Percentiles rank a stretch among this genome's conserved stretches.
Evolutionary conservation across 805 yeast genomes (phyloP).

Genomic region (Yarrowia bubula): DNA sequence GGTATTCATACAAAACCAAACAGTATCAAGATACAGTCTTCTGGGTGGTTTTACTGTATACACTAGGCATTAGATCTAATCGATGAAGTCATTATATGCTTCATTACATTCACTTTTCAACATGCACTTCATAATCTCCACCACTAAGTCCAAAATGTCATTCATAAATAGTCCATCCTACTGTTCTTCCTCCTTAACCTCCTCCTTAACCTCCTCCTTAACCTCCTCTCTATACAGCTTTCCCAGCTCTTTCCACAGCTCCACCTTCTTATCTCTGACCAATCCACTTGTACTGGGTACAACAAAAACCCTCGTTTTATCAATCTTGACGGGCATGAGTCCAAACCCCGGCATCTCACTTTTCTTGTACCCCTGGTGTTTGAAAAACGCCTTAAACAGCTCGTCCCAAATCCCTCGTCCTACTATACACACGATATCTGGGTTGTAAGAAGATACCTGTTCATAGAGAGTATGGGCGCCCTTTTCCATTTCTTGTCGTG

Average conservation of each 20-base stretch:
- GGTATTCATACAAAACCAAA: too few species aligned
- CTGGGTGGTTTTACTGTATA: too few species aligned
- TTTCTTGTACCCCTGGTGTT: conserved; percentile 39
- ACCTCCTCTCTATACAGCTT: background rate
- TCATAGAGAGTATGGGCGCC: conserved; percentile 54
- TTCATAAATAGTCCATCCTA: background rate
- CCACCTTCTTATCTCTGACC: conserved; percentile 39
- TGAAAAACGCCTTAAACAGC: conserved; percentile 41
- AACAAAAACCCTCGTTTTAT: conserved; percentile 47
- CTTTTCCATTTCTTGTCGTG: conserved; percentile 50
- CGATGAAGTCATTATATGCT: too few species aligned
- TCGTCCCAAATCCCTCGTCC: conserved; percentile 78
- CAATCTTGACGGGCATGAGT: conserved; percentile 37
- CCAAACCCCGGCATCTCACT: conserved; percentile 55
- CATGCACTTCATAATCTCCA: too few species aligned
- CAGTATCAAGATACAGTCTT: too few species aligned
- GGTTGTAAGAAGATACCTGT: conserved; percentile 44
- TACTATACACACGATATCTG: conserved; percentile 53
- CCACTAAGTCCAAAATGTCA: too few species aligned
- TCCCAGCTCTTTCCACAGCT: conserved; percentile 12
- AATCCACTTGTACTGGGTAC: conserved; percentile 74
- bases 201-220: background rate
- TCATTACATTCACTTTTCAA: too few species aligned
- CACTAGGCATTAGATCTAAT: too few species aligned
- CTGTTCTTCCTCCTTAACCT: background rate